These are phyloP conservation scores for Penicillium herquei DNA, from an alignment of 495 filamentous ascomycete species.

Conservation along the genomic window DNA sequence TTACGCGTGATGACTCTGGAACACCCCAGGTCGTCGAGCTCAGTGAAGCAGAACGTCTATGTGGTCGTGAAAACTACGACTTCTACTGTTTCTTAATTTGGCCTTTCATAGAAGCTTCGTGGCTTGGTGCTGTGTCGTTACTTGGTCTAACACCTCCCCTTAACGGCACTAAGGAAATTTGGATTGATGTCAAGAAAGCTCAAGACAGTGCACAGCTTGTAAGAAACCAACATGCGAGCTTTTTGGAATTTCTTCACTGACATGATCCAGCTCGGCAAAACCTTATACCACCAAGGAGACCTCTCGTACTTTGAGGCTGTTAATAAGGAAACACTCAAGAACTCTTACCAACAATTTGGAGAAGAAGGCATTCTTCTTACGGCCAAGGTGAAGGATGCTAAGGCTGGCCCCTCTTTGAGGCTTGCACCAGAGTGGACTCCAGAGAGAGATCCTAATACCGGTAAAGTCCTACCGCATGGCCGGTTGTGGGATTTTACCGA, in stretches of 20 bases:
- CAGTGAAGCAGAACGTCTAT: slow-evolving; percentile 68
- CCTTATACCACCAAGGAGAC: slow-evolving; percentile 95
- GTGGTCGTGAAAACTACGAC: slow-evolving; percentile 89
- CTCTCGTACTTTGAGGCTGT: slow-evolving; percentile 96
- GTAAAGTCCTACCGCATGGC: slow-evolving; percentile 64
- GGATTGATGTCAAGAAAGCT: slow-evolving; percentile 74
- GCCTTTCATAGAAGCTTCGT: slow-evolving; percentile 93
- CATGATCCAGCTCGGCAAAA: slow-evolving; percentile 76
- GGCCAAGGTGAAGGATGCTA: slow-evolving; percentile 57
- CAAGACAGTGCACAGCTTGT: slow-evolving; percentile 84
- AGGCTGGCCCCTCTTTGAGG: slow-evolving; percentile 55
- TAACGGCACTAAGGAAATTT: slow-evolving; percentile 58
- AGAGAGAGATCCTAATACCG: slow-evolving; percentile 57
- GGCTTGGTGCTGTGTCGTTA: slow-evolving; percentile 85
- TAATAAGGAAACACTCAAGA: slow-evolving; percentile 95
- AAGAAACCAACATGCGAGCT: slow-evolving; percentile 22
- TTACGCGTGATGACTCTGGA: slow-evolving; percentile 56
- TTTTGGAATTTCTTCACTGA: slow-evolving; percentile 16
- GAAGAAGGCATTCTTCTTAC: slow-evolving; percentile 86
- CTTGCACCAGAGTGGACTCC: slow-evolving; percentile 81
- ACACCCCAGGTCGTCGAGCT: slow-evolving; percentile 66
- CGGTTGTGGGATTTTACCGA: slow-evolving; percentile 88
- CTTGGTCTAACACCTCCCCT: slow-evolving; percentile 79
- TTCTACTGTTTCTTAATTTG: slow-evolving; percentile 98
- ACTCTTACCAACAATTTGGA: slow-evolving; percentile 82